These are phyloP conservation scores for Penicillium coffeae DNA, from an alignment of 495 filamentous ascomycete species.

Conservation along the genomic window DNA sequence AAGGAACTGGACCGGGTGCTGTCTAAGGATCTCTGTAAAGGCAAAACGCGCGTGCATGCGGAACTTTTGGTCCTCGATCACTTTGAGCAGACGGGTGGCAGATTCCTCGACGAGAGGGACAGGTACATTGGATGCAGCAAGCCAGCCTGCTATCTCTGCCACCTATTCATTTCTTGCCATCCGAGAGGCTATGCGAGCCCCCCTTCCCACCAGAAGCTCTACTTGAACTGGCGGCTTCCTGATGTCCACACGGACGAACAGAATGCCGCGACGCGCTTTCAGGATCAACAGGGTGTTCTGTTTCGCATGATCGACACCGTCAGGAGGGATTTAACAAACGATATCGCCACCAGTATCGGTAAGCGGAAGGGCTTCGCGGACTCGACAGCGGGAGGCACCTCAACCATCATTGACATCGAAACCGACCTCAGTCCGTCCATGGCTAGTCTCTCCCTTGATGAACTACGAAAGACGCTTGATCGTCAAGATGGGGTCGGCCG, in stretches of 20 bases:
- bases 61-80: conserved; percentile 10
- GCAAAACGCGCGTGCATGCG: conserved; percentile 7
- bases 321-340: conserved; percentile 2
- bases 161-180: conserved; percentile 23
- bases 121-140: conserved; percentile 29
- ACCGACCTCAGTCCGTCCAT: background rate
- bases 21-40: conserved; percentile 1
- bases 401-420: conserved; percentile 3
- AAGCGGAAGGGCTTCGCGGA: conserved; percentile 2
- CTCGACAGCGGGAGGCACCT: conserved; percentile 1
- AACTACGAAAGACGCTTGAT: conserved; percentile 1
- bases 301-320: background rate
- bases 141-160: conserved; percentile 28
- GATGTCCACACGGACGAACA: conserved; percentile 8
- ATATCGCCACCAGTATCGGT: conserved; percentile 2
- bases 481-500: background rate
- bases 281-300: conserved; percentile 2
- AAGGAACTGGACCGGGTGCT: conserved; percentile 2
- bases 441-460: conserved; percentile 2
- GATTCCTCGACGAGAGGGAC: conserved; percentile 15
- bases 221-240: conserved; percentile 23
- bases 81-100: conserved; percentile 4
- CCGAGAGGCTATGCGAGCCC: conserved; percentile 20
- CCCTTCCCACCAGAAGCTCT: conserved; percentile 19
- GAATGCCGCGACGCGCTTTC: conserved; percentile 1